These are phyloP conservation scores for Lentinula sp. DNA, from an alignment of 768 basidiomycete species.

Conservation along the genomic window DNA sequence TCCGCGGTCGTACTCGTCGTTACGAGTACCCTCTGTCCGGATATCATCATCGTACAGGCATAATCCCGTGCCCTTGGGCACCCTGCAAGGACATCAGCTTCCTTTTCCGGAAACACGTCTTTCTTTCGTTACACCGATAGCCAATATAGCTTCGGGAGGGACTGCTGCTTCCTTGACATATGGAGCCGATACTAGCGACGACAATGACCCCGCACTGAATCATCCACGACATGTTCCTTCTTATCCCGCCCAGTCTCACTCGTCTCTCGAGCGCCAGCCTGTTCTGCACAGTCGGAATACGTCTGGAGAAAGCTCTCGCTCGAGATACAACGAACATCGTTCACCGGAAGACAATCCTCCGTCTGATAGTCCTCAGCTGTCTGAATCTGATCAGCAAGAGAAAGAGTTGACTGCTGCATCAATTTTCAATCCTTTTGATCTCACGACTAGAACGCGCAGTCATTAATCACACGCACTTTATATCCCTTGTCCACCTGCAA, in stretches of 20 bases:
- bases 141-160: background rate
- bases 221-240: background rate
- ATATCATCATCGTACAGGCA: constrained; percentile 1
- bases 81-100: background rate
- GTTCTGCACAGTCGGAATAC: background rate
- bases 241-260: background rate
- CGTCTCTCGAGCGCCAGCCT: background rate
- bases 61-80: background rate
- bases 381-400: background rate
- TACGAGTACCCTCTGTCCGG: background rate
- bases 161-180: background rate
- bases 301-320: background rate
- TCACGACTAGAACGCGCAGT: background rate
- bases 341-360: background rate
- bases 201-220: background rate
- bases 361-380: background rate
- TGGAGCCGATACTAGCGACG: background rate
- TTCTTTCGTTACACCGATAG: background rate
- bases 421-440: background rate
- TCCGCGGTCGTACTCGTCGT: background rate
- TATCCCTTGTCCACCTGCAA: background rate
- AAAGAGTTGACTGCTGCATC: background rate
- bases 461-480: background rate
- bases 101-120: background rate
- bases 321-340: background rate